A percentile compares a stretch with the other conserved stretches of the same genome.
These are phyloP conservation scores for Capsicum rhomboideum DNA, from an alignment of 257 asterid species.

Conservation along the genomic window DNA sequence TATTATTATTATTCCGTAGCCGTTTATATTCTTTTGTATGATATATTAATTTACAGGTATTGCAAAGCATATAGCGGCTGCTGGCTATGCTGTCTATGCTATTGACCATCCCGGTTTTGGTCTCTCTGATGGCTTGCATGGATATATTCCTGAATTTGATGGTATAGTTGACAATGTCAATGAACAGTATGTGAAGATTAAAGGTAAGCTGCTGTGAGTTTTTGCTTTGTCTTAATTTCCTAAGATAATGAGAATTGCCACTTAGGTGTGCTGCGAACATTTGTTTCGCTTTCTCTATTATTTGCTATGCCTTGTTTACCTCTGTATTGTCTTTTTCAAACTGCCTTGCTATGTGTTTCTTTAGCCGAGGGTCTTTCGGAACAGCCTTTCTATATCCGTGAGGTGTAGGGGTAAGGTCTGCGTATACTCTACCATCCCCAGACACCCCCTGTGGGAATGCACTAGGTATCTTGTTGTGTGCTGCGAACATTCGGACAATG, in stretches of 20 bases:
- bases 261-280: too few species aligned
- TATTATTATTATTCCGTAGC: background rate
- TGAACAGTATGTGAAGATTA: slow-evolving; percentile 62
- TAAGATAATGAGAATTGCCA: too few species aligned
- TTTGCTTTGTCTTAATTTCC: background rate
- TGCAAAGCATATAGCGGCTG: slow-evolving; percentile 81
- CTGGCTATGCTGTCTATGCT: slow-evolving; percentile 89
- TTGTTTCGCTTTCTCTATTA: too few species aligned
- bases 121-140: slow-evolving; percentile 93
- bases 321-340: too few species aligned
- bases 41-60: slow-evolving; percentile 49
- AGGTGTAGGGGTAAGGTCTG: too few species aligned
- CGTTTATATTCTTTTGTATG: background rate
- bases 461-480: too few species aligned
- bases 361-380: too few species aligned
- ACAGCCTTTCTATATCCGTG: too few species aligned
- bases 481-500: background rate
- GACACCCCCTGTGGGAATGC: too few species aligned
- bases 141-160: slow-evolving; percentile 76
- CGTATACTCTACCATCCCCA: too few species aligned
- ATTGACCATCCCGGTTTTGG: slow-evolving; percentile 99
- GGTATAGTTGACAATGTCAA: slow-evolving; percentile 73
- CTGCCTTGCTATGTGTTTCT: too few species aligned
- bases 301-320: too few species aligned
- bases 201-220: slow-evolving; percentile 34